Evolutionary conservation across 192 early-diverging fungal genomes (phyloP), one percentile per base, ranked within the genome.

Genomic region (Lobosporangium transversale): DNA sequence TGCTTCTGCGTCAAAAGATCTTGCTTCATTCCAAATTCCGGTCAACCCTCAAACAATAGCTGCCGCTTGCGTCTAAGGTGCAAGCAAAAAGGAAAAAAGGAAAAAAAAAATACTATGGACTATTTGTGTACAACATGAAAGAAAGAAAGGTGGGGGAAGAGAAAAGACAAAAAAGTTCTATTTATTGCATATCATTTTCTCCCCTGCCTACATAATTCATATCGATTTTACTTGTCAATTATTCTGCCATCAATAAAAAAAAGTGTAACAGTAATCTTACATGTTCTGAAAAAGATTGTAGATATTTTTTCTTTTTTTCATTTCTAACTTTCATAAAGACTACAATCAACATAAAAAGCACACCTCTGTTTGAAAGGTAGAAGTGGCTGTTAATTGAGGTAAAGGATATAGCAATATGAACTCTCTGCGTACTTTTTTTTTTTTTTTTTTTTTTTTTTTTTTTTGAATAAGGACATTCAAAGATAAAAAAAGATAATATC

Each of bases 31-130:
- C 21, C 35, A 35, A 27, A 24, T 56, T 3, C n/a, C 54, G 4
- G 29, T 30, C 32, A 54, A 54, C 29, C 20, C 53, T 5, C 35
- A 40, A 40, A 20, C 54, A 3, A 3, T 56, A 26, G 54, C 54
- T 5, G 35, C 54, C 7, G 35, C 54, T 20, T 56, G 54, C 18
- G 35, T 56, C 23, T 56, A 40, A 40, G 45, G n/a, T n/a, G n/a
- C n/a, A n/a, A n/a, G 37, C 37, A 40, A 40, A 10, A 14, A 14
- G 37, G 37, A 10, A 40, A 40, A 40, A 40, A 40, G 14, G 14
- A 40, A 40, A 40, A 40, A 40, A 40, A 40, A 40, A 40, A 40
- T 10, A 40, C 7, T 40, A 40, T 14, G 8, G 14, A 14, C 37
- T 10, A 14, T 14, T 40, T 40, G 8, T 14, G 37, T 40, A 10